These are phyloP conservation scores for bread wheat (Triticum aestivum) DNA, from an alignment of 176 grass and related monocot species.

Conservation along the genomic window DNA sequence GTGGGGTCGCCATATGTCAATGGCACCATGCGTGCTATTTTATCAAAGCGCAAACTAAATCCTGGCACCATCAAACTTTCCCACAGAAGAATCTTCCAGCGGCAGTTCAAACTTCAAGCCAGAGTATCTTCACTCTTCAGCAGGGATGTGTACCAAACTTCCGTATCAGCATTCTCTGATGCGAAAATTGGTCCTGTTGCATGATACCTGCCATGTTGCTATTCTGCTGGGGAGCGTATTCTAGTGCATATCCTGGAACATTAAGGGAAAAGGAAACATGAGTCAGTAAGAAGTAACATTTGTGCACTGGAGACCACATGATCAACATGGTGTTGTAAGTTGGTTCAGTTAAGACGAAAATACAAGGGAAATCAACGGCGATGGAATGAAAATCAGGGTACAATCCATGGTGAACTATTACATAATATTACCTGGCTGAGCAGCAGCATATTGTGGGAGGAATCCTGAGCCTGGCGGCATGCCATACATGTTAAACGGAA, in stretches of 20 bases:
- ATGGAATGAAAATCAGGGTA: neutral
- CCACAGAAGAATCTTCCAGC: neutral
- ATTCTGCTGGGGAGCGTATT: neutral
- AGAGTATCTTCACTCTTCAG: neutral
- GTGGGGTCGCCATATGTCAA: neutral
- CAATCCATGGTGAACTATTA: neutral
- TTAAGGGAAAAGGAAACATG: neutral
- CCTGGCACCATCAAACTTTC: neutral
- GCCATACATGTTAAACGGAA: neutral
- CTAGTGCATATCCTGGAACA: neutral
- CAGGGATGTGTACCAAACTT: neutral
- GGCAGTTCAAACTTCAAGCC: neutral
- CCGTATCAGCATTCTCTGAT: neutral
- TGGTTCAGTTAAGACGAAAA: neutral
- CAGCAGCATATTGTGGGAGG: neutral
- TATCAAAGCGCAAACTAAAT: neutral
- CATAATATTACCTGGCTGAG: neutral
- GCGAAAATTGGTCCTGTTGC: neutral
- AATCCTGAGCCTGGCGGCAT: neutral
- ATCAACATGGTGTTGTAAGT: neutral
- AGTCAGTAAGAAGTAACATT: neutral
- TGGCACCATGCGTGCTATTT: neutral
- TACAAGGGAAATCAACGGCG: neutral
- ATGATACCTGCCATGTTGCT: neutral
- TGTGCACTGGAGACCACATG: neutral